Evolutionary conservation across 257 asterid species (phyloP), one percentile per base, ranked within the genome.

Genomic region (Plantago ovata): DNA sequence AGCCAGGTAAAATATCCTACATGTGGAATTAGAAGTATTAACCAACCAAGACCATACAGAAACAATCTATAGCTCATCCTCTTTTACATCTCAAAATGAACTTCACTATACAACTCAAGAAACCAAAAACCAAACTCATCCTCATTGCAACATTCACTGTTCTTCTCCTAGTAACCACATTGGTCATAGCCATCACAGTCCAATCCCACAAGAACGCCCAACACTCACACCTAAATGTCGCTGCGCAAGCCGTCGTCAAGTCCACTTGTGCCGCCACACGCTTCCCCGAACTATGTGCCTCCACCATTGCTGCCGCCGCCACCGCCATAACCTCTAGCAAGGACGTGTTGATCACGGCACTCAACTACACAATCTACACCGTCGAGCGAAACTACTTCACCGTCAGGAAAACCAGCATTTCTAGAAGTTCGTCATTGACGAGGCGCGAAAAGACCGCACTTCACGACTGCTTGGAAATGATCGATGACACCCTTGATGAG

Each of bases 231-330:
- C 43, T 45, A 22, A 61, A 40, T 13, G 49, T 3, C 2, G 15
- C 65, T 0, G 56, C 81, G 23, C 78, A 72, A 10, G 68, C 58
- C 12, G 78, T 87, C 32, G 76, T 87, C 16, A 79, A 70, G 60
- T 64, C 79, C 53, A 72, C 96, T 18, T 88, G 96, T 63, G 76
- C 83, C 66, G 67, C 60, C 75, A 83, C 96, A 9, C 49, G 77
- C 43, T 83, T 83, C 63, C 94, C 86, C 0, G 89, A 83, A 0
- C 70, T 88, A 56, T 88, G 96, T 76, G 33, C 64, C 23, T 76
- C 96, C 53, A 69, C 94, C 42, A 56, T 88, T 1, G 54, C 65
- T 0, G 62, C 53, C 0, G 66, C 70, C 7, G 58, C 50, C n/a
- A 50, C 67, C 1, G 67, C 59, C 5, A 52, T 78, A 13, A 52